Percentiles rank a stretch among this genome's conserved stretches.
Conservation (phyloP, 176 grass and related monocot species). For the Pharus latifolius region DNA sequence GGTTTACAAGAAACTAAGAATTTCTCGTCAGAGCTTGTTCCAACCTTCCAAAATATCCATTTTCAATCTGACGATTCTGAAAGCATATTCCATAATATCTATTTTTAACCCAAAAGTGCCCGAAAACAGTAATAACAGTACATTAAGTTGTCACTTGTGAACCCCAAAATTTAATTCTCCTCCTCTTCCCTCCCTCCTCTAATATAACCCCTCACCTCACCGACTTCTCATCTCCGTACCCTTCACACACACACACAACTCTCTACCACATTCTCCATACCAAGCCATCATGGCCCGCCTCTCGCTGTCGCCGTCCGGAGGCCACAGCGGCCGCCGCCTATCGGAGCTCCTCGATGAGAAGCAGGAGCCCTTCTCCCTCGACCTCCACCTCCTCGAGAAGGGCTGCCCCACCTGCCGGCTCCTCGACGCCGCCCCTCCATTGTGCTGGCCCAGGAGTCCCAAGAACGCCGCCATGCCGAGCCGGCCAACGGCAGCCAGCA, state of each 20-base stretch:
- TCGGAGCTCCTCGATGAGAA: slow-evolving; percentile 30
- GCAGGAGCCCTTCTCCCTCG: slow-evolving; percentile 46
- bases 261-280: neutral
- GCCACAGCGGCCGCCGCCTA: neutral
- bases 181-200: neutral
- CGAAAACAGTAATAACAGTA: too few relatives aligned
- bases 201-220: neutral
- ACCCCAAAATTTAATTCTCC: neutral
- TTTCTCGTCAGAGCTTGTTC: too few relatives aligned
- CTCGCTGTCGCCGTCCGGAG: neutral
- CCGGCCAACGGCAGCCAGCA: neutral
- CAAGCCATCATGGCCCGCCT: neutral
- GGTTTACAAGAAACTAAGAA: too few relatives aligned
- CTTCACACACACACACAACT: neutral
- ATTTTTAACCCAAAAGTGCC: too few relatives aligned
- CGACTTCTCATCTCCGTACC: neutral
- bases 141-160: too few relatives aligned
- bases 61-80: too few relatives aligned
- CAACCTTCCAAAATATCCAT: too few relatives aligned
- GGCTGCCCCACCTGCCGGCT: slow-evolving; percentile 7
- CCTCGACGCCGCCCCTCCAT: neutral
- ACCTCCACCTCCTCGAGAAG: slow-evolving; percentile 42
- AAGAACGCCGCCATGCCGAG: neutral
- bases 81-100: too few relatives aligned
- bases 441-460: slow-evolving; percentile 12